Percentiles rank a stretch among this genome's conserved stretches.
Conservation (phyloP, 1,284 basidiomycete genomes). For the Fomes fomentarius region DNA sequence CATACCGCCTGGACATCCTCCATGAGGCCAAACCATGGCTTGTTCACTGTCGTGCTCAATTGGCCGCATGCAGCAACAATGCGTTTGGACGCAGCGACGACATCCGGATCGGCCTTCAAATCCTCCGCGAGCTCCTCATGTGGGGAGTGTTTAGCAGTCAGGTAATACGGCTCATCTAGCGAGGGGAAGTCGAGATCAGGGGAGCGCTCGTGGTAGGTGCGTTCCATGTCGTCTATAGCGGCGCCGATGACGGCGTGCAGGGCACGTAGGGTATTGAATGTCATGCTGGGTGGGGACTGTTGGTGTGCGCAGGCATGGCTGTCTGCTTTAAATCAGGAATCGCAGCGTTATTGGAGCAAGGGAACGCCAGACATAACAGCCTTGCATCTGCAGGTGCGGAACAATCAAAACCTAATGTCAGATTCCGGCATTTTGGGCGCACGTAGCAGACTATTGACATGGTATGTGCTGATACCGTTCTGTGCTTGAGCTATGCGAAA, state of each 20-base stretch:
- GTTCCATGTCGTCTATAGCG: conserved; percentile 69
- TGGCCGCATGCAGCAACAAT: conserved; percentile 69
- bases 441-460: no score
- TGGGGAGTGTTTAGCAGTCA: conserved; percentile 34
- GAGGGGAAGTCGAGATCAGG: conserved; percentile 57
- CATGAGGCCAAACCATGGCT: conserved; percentile 19
- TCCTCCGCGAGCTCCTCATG: conserved; percentile 42
- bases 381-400: no score
- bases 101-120: conserved; percentile 55
- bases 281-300: no score
- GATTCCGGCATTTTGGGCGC: no score
- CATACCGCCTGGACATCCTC: conserved; percentile 16
- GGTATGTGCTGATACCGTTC: no score
- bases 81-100: conserved; percentile 54
- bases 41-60: conserved; percentile 57
- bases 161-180: conserved; percentile 52
- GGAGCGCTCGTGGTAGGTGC: conserved; percentile 45
- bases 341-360: no score
- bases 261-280: conserved; percentile 64
- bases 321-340: no score
- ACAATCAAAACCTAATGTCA: no score
- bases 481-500: no score
- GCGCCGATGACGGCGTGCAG: conserved; percentile 67
- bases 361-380: no score
- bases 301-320: no score